Evolutionary conservation across 371 early-diverging fungal genomes (phyloP), one percentile per base, ranked within the genome.

Genomic region (Mucor ambiguus): DNA sequence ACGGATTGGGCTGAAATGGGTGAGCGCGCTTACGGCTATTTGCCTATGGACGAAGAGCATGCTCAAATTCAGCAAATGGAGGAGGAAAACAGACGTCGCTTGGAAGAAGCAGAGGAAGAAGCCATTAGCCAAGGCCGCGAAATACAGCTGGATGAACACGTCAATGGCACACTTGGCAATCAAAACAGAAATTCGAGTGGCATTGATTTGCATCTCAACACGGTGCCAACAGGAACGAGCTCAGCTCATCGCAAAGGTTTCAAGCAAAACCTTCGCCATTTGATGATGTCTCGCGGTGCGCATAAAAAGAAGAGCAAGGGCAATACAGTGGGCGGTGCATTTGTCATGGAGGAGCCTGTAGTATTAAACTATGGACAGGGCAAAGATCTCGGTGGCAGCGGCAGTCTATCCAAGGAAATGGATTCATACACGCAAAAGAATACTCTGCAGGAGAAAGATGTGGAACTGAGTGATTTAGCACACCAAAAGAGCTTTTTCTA

Each of bases 1-100:
- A 81, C 83, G 7, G 91, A 90, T 59, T 71, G 80, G 68, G 72
- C 87, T 32, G 85, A 90, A 65, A 86, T 89, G 85, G 91, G 90
- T 66, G 91, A 90, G 72, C 81, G 82, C 46, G 89, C 88, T 6
- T 90, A 90, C 61, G 85, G 76, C 29, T 90, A 83, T 33, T 61
- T 83, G 28, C 74, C 75, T 0, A 66, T 75, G 68, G 77, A 79
- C 28, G 81, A 81, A 63, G 77, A 68, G 11, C 67, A 66, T 10
- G 60, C 61, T 22, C 67, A 35, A 24, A 38, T 60, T 18, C 61
- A 60, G 24, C 67, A 66, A n/a, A 12, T 66, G 8, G 60, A 52
- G 12, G 61, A 54, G 10, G 67, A 61, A 46, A 49, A 28, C 1
- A 58, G 30, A 43, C 30, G n/a, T 11, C 41, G 44, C 5, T 46